These are phyloP conservation scores for Auricularia sp. DNA, from an alignment of 768 basidiomycete species.

Conservation along the genomic window DNA sequence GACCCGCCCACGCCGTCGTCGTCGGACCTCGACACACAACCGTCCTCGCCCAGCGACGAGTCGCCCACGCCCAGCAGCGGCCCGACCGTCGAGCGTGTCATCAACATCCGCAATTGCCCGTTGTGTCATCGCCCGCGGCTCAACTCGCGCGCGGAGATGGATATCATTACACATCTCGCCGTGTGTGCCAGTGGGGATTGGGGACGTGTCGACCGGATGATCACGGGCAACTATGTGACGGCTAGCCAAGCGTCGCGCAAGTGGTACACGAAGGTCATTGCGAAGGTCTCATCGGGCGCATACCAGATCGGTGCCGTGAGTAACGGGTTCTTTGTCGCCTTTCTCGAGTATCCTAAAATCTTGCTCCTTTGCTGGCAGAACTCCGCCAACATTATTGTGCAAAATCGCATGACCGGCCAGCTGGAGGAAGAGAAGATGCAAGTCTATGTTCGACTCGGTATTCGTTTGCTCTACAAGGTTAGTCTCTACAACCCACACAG, in stretches of 20 bases:
- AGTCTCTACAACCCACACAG: conserved; percentile 1
- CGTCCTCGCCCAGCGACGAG: conserved; percentile 20
- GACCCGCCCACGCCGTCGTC: conserved; percentile 8
- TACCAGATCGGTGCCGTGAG: conserved; percentile 84
- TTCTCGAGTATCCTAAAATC: too few species aligned
- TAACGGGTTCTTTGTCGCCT: too few species aligned
- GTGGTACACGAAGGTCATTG: conserved; percentile 87
- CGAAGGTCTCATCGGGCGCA: conserved; percentile 75
- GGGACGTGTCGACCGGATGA: conserved; percentile 77
- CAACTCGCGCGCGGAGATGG: conserved; percentile 79
- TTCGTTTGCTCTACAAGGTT: conserved; percentile 82
- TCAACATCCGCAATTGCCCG: conserved; percentile 92
- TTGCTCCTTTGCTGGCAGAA: conserved; percentile 55
- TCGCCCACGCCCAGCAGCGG: not conserved
- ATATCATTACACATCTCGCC: conserved; percentile 94
- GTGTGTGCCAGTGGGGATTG: conserved; percentile 92
- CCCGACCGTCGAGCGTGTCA: conserved; percentile 61
- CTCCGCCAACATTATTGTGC: conserved; percentile 96
- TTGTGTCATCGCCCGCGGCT: conserved; percentile 83
- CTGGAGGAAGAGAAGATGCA: conserved; percentile 98
- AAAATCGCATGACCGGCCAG: conserved; percentile 75
- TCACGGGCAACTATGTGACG: conserved; percentile 92
- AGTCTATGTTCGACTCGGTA: conserved; percentile 85
- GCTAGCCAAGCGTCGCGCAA: conserved; percentile 93
- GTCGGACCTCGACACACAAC: conserved; percentile 18